Evolutionary conservation across 441 rosid species (phyloP), one percentile per base, ranked within the genome.

Genomic region (Arabidopsis hybrid): DNA sequence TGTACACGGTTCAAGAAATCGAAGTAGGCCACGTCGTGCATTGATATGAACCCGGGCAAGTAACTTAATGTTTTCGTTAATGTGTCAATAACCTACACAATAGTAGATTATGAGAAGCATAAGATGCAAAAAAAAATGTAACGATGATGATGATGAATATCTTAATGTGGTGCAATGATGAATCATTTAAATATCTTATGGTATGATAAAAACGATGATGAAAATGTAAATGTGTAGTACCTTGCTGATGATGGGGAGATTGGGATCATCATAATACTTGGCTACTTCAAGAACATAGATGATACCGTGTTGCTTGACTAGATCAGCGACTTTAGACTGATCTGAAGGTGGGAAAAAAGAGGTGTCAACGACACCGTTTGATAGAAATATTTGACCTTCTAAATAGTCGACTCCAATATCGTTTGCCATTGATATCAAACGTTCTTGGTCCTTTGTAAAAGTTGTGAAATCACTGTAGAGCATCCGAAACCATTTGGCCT

Each of bases 1-100:
- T 88, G 85, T 70, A 92, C 99, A 69, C 98, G 85, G 79, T 95
- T 89, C 80, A 95, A 75, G 82, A 95, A 92, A 50, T 89, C 86
- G 31, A 86, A 43, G 74, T 87, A 89, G 52, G 92, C 5, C 79
- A 88, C 97, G 64, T 92, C 98, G 47, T 91, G 85, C 61, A 82
- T 49, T 66, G 89, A 85, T 67, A 46, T 75, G 57, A 84, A 82
- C 34, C 89, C 93, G 0, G 84, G 81, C 9, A 84, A 38, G 76
- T 78, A 87, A 66, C 75, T 87, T 61, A 87, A 61, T n/a, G 79
- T 85, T 51, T 80, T 66, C 38, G 74, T 60, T 59, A 85, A 32
- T n/a, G 50, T 50, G 31, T 85, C 76, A 74, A 89, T 32, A 17
- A 82, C 93, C 97, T 94, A 55, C 26, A 21, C 26, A 21, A 21